Evolutionary conservation across 2,329 filamentous ascomycete species (phyloP), one percentile per base, ranked within the genome.

Genomic region (Verticillium longisporum): DNA sequence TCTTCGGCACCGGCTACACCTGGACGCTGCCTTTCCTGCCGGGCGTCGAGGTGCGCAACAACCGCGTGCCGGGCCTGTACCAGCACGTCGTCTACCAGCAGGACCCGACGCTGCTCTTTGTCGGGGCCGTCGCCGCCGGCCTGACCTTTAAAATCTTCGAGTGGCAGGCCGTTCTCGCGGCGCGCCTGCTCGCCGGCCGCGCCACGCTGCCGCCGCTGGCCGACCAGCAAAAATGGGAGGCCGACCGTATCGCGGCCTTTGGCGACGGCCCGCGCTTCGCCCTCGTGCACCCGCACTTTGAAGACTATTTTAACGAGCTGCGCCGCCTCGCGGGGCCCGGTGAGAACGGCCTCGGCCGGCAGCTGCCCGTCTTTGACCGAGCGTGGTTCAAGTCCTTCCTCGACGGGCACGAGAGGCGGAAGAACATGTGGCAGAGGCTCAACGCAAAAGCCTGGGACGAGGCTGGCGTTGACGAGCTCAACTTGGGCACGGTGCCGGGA

Each of bases 81-180:
- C 81, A 84, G 66, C 84, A 87, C 66, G 73, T 86, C 0, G 80
- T 87, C 6, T 84, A 78, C 69, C 75, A 74, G 37, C 66, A 77
- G 18, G 85, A 88, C 64, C 81, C 83, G 0, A 81, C 78, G 0
- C 72, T 87, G 10, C 71, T 82, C 2, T 88, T 87, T 66, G 75
- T 87, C 2, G 85, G 84, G 32, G 85, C 85, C 4, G 83, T 81
- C 0, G 74, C 75, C 1, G 81, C 82, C 0, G 83, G 83, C 0
- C 71, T 90, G 33, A 89, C 87, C 0, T 89, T 90, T 73, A 88
- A 86, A 68, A 80, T 88, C 34, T 88, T 88, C 60, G 87, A 89
- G 72, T 88, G 84, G 83, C 87, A 89, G 67, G 85, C 85, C 6
- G 85, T 88, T 0, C 77, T 84, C 1, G 83, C 81, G 0, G 86